Percentiles rank a stretch among this genome's conserved stretches.
phyloP scores from a whole-genome alignment of 306 rosid species.

The Cucumis cinereus region DNA sequence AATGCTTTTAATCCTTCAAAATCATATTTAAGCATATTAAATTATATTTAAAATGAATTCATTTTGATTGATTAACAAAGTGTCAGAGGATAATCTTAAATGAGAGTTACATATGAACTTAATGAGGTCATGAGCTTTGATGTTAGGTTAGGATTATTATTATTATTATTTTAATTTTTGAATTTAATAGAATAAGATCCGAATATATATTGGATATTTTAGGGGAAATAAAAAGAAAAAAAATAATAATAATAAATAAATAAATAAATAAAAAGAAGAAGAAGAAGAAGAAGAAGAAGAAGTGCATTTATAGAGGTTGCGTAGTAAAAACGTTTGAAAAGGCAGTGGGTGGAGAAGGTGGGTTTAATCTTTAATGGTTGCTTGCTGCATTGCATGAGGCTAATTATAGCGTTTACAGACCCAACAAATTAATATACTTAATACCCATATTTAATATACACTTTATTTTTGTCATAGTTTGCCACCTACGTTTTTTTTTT shows the following conservation, averaged over 20 bases:
- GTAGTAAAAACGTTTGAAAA: constrained; percentile 61
- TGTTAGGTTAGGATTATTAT: too few species aligned
- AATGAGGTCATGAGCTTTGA: too few species aligned
- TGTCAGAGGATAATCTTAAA: too few species aligned
- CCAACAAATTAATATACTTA: constrained; percentile 66
- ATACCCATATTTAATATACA: constrained; percentile 44
- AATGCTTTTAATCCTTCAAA: too few species aligned
- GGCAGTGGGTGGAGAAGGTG: constrained; percentile 37
- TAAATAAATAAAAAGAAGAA: too few species aligned
- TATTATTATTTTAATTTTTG: too few species aligned
- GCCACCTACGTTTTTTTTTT: constrained; percentile 44
- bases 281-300: not conserved
- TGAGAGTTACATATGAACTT: too few species aligned
- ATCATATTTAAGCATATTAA: too few species aligned
- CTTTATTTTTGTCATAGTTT: constrained; percentile 41
- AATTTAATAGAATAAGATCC: not conserved
- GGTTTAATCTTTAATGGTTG: constrained; percentile 28
- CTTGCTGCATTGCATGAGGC: constrained; percentile 38
- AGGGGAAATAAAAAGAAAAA: not conserved
- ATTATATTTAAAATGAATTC: too few species aligned
- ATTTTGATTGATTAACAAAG: too few species aligned
- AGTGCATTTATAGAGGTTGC: constrained; percentile 3
- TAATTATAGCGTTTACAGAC: constrained; percentile 65
- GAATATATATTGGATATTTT: not conserved
- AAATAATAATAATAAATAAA: too few species aligned